phyloP scores from a whole-genome alignment of 176 grass and related monocot genomes.

The Musa beccarii region DNA sequence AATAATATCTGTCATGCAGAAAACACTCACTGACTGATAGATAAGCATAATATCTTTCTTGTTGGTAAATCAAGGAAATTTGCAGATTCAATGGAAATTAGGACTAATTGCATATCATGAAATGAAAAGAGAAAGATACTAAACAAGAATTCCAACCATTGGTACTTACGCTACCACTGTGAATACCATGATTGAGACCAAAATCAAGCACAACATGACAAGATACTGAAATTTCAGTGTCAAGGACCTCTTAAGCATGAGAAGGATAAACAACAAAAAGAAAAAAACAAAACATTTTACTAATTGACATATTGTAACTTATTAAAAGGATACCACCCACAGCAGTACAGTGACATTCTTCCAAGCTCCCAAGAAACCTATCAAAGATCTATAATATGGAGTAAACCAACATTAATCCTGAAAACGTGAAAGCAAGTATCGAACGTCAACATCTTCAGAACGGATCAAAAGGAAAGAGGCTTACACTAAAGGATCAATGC shows the following conservation, averaged over 20 bases:
- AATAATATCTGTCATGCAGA: too few relatives aligned
- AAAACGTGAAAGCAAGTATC: background rate
- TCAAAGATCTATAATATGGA: constrained; percentile 56
- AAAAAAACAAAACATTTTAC: background rate
- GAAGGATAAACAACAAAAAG: too few relatives aligned
- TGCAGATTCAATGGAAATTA: background rate
- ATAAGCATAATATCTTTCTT: background rate
- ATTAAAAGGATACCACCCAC: constrained; percentile 85
- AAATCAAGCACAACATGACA: constrained; percentile 58
- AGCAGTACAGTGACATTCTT: constrained; percentile 71
- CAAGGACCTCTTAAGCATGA: constrained; percentile 13
- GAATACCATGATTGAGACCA: constrained; percentile 89
- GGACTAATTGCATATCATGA: background rate
- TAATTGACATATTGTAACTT: background rate
- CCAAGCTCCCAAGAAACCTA: constrained; percentile 87
- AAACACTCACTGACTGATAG: background rate
- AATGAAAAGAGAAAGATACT: background rate
- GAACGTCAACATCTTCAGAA: background rate
- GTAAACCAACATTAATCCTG: background rate
- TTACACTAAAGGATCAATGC: constrained; percentile 82
- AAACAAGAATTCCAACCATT: background rate
- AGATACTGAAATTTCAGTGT: constrained; percentile 85
- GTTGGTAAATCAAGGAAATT: background rate
- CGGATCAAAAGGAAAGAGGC: constrained; percentile 2
- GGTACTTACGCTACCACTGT: constrained; percentile 83